Percentiles rank a stretch among this genome's conserved stretches.
Evolutionary conservation across 768 basidiomycete species (phyloP).

Genomic region (Mycena filopes): DNA sequence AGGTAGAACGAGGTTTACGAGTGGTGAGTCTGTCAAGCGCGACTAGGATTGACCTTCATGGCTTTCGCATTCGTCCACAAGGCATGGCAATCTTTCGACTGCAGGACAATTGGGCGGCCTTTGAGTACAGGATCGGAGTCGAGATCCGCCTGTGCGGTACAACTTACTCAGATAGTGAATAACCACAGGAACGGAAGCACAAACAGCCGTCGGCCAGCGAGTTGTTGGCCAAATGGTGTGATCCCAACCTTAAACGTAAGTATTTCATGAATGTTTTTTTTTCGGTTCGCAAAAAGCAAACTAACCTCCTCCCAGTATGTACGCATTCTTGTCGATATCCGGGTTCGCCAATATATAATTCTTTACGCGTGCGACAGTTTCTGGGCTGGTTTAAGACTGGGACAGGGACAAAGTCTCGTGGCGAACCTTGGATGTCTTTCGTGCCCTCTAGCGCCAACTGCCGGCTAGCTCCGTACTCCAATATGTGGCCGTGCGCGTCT

Average conservation of each 20-base stretch:
- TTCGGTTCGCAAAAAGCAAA: too few relatives aligned
- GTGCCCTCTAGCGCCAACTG: conserved; percentile 73
- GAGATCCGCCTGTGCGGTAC: conserved; percentile 67
- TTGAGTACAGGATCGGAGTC: conserved; percentile 75
- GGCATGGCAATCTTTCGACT: conserved; percentile 90
- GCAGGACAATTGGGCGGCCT: conserved; percentile 78
- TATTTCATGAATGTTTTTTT: too few relatives aligned
- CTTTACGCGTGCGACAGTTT: conserved; percentile 70
- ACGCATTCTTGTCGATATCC: conserved; percentile 66
- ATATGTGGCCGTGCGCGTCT: conserved; percentile 85
- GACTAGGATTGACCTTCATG: conserved; percentile 62
- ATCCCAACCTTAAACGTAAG: too few relatives aligned
- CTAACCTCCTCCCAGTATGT: conserved; percentile 86
- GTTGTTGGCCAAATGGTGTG: conserved; percentile 78
- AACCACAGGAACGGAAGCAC: conserved; percentile 35
- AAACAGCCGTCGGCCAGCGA: conserved; percentile 76
- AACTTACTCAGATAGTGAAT: conserved; percentile 12
- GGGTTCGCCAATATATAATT: conserved; percentile 68
- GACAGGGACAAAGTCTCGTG: conserved; percentile 4
- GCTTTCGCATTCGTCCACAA: conserved; percentile 83
- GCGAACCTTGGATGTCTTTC: conserved; percentile 63
- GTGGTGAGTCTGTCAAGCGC: too few relatives aligned
- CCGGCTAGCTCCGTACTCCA: conserved; percentile 81
- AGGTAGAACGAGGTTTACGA: too few relatives aligned
- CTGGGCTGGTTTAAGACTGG: conserved; percentile 44